Evolutionary conservation across 768 basidiomycete genomes (phyloP), one percentile per base, ranked within the genome.

Genomic region (Podaxis rugospora): DNA sequence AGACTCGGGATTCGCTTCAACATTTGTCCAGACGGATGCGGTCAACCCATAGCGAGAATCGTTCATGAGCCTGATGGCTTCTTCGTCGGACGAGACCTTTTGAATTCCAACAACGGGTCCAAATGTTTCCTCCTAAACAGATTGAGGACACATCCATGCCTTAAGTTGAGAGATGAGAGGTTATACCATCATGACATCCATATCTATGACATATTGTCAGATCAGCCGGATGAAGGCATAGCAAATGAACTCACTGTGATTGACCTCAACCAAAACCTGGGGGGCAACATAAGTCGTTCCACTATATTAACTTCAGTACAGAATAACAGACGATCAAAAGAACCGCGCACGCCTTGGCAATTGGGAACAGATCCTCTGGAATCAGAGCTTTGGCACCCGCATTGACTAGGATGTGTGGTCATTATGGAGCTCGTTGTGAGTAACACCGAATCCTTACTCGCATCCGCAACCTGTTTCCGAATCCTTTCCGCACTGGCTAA

Each of bases 31-130:
- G 35, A 99, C 72, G 16, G 93, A 95, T 3, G 93, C 93, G 1
- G 96, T 99, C 21, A 99, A 80, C 13, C 97, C 97, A 69, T 95
- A 98, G 0, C 84, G 85, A 14, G 95, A 97, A 71, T 98, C 95
- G 72, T 99, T 98, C 92, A 99, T 99, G 35, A 98, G 82, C 16
- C 74, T 70, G 59, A 98, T 75, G 0, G 97, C 97, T 70, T 96
- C 93, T 49, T 88, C 90, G 70, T 98, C 97, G 0, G 86, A 86
- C 7, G 82, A 77, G 21, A 93, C 90, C 80, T 94, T 95, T 74
- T 92, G 90, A 63, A 99, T 94, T 10, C 95, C 95, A 28, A 98
- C 79, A 5, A 97, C 82, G 0, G 97, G 97, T 0, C 97, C 97
- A 64, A 98, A 98, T 0, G 92, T 93, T 74, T 95, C 92, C 73